Conservation (phyloP, 2,329 filamentous ascomycete species). For the Pseudocercospora eumusae region DNA sequence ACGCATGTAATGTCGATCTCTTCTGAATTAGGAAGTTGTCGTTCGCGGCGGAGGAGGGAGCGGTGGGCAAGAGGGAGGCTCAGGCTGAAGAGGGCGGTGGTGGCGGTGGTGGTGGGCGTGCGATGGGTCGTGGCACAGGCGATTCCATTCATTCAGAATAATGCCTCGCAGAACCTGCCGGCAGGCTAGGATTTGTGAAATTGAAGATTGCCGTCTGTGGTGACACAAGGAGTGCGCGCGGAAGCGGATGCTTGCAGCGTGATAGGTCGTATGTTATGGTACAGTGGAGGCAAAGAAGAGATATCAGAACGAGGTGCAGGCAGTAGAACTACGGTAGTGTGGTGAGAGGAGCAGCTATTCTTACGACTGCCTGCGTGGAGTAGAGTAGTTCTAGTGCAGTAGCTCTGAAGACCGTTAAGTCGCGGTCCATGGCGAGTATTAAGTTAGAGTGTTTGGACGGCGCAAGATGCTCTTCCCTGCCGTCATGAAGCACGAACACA, state of each 20-base stretch:
- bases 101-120: background rate
- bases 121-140: conserved; percentile 14
- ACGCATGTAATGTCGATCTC: conserved; percentile 15
- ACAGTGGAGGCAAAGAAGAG: conserved; percentile 4
- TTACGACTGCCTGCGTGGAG: conserved; percentile 17
- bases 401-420: conserved; percentile 26
- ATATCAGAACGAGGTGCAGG: conserved; percentile 10
- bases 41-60: conserved; percentile 8
- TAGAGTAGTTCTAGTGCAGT: conserved; percentile 31
- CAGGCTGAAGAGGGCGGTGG: conserved; percentile 3
- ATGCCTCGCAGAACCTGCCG: conserved; percentile 14
- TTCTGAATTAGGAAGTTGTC: conserved; percentile 9
- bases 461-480: conserved; percentile 22
- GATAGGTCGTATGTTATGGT: conserved; percentile 16
- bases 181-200: conserved; percentile 7
- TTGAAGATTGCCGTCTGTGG: conserved; percentile 6
- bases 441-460: conserved; percentile 26
- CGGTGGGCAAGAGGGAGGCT: conserved; percentile 1
- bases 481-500: conserved; percentile 16
- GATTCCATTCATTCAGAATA: conserved; percentile 24
- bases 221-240: conserved; percentile 20
- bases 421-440: conserved; percentile 27
- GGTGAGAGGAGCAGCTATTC: conserved; percentile 11
- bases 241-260: conserved; percentile 24
- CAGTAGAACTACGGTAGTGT: no score